These are phyloP conservation scores for Pythium monospermum DNA, from an alignment of 352 stramenopile species.

Conservation along the genomic window DNA sequence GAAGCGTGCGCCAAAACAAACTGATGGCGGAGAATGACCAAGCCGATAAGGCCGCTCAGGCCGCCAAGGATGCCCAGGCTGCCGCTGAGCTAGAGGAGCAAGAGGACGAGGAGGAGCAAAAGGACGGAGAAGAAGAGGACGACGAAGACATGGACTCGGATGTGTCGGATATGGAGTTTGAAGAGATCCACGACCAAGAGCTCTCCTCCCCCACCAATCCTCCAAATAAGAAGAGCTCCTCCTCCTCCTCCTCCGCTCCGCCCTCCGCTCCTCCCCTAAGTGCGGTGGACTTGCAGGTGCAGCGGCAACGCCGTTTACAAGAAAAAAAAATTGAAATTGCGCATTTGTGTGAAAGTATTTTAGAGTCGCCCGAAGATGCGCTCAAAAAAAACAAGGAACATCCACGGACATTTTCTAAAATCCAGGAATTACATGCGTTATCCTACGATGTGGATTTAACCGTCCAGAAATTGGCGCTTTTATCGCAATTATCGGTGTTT, in stretches of 20 bases:
- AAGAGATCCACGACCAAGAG: constrained; percentile 49
- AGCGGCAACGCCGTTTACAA: constrained; percentile 60
- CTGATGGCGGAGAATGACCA: constrained; percentile 38
- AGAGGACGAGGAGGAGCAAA: constrained; percentile 30
- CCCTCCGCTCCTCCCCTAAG: too few species aligned
- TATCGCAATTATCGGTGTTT: constrained; percentile 94
- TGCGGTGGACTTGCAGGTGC: constrained; percentile 55
- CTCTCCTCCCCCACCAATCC: constrained; percentile 13
- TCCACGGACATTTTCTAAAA: constrained; percentile 67
- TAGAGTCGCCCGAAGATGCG: constrained; percentile 81
- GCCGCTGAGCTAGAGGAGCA: constrained; percentile 23
- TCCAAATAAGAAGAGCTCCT: too few species aligned
- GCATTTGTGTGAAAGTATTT: constrained; percentile 85
- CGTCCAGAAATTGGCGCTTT: constrained; percentile 83
- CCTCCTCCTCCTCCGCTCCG: too few species aligned
- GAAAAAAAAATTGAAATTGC: constrained; percentile 88
- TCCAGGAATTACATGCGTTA: constrained; percentile 70
- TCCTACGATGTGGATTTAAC: constrained; percentile 67
- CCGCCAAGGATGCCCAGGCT: constrained; percentile 13
- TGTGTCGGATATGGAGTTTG: constrained; percentile 80
- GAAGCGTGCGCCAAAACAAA: constrained; percentile 72
- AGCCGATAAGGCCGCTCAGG: constrained; percentile 17
- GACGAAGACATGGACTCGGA: constrained; percentile 53
- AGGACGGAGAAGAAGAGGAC: constrained; percentile 33
- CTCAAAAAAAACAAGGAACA: constrained; percentile 87